Base-by-base conservation (phyloP, 2,329 filamentous ascomycete genomes). In the Didymella arachidicola region DNA sequence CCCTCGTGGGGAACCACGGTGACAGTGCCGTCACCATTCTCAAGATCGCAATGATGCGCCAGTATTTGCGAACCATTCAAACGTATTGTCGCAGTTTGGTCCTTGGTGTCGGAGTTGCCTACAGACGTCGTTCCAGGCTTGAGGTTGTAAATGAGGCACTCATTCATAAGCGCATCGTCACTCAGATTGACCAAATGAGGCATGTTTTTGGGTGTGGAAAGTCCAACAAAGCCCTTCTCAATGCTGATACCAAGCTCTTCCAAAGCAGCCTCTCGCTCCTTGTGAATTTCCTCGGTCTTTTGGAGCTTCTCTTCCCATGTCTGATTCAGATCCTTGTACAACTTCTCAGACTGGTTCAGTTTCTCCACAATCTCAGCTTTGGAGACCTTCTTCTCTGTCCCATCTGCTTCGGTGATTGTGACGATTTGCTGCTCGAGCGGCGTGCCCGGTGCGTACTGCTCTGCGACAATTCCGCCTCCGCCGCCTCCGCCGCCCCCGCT, bases 311-410 rank as follows among this genome's bases (percentile, higher is more conserved):
- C 87, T 79, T 99, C 95, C 95, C 95, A 99, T 0, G 95, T 99
- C 79, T 99, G 93, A 72, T 99, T 99, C 53, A 99, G 86, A 75
- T 99, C 95, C 48, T 90, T 89, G 72, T 98, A 91, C 19, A 99
- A 85, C 79, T 99, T 99, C 79, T 99, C 95, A 64, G 92, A 97
- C 76, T 98, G 95, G 68, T 89, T 93, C 26, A 99, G 83, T 77
- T 99, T 96, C 76, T 99, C 95, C 6, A 93, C 92, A 75, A 99
- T 99, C 74, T 99, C 95, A 2, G 95, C 95, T 77, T 99, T 99
- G 50, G 93, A 97, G 36, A 99, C 95, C 75, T 96, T 96, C 80
- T 97, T 97, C 66, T 96, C 83, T 0, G 86, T 85, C 11, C 95
- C 95, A 74, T 98, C 95, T 0, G 90, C 69, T 64, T 91, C 86